Evolutionary conservation across 345 rosid species (phyloP).

Genomic region (Boechera retrofracta): DNA sequence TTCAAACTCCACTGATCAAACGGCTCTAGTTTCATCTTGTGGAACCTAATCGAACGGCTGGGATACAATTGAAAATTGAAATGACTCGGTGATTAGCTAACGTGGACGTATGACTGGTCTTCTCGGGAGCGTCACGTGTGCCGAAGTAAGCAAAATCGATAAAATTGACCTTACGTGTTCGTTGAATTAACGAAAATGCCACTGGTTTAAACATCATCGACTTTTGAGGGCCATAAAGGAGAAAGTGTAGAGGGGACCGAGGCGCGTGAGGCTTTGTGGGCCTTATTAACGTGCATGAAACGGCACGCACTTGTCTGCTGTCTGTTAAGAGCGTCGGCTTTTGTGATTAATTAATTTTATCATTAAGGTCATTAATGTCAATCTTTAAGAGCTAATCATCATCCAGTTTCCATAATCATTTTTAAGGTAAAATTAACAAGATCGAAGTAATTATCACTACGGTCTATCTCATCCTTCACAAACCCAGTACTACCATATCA

Average conservation of each 20-base stretch:
- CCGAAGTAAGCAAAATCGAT: not conserved
- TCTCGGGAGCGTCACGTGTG: conserved; percentile 47
- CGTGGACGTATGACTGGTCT: conserved; percentile 53
- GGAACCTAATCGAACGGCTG: conserved; percentile 53
- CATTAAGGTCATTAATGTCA: conserved; percentile 20
- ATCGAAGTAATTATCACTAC: too few relatives aligned
- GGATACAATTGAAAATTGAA: conserved; percentile 54
- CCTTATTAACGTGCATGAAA: conserved; percentile 40
- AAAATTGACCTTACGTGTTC: not conserved
- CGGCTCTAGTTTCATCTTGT: conserved; percentile 45
- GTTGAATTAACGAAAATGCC: conserved; percentile 18
- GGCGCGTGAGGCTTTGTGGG: conserved; percentile 49
- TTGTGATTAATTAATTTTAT: conserved; percentile 32
- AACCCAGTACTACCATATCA: too few relatives aligned
- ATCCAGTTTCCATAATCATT: not conserved
- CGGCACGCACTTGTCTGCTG: conserved; percentile 47
- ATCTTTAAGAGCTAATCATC: conserved; percentile 31
- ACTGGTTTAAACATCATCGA: conserved; percentile 29
- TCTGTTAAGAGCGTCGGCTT: conserved; percentile 31
- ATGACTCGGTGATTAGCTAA: conserved; percentile 35
- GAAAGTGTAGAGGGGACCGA: conserved; percentile 31
- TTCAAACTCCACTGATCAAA: conserved; percentile 47
- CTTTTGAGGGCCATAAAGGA: conserved; percentile 37
- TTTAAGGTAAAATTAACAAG: not conserved
- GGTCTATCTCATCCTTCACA: too few relatives aligned